Evolutionary conservation across 257 asterid genomes (phyloP), one percentile per base, ranked within the genome.

Genomic region (Knoxia roxburghii): DNA sequence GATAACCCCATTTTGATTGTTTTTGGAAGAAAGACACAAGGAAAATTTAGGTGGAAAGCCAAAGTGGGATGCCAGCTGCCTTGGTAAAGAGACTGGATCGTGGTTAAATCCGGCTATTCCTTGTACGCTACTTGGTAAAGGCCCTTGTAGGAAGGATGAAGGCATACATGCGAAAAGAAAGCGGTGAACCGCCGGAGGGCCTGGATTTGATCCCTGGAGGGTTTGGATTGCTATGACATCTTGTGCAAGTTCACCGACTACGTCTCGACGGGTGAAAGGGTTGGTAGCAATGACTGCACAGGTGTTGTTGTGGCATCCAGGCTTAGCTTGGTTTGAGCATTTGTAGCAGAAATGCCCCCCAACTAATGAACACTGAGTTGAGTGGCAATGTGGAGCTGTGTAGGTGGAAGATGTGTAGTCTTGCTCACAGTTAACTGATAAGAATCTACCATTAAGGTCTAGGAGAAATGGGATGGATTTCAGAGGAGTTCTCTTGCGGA

Each of bases 241-340:
- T 35, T 67, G 69, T 5, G 88, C 82, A 23, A 86, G 61, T 55
- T 86, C 86, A 4, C 78, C 71, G 1, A 78, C 54, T 0, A 67
- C 69, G 24, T 73, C 64, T 52, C 43, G 68, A 18, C 23, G 62
- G 0, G 85, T 82, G 5, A 86, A 29, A 0, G 93, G 89, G 29
- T 86, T 84, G 21, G 78, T 71, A 0, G 71, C 56, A 9, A 70
- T n/a, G 5, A 82, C 80, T 14, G 79, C 85, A 23, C 89, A 86
- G 3, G 88, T 75, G 41, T 80, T 80, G 82, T 86, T 84, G 60
- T 84, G 89, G 75, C 89, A 83, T 11, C 87, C 87, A 0, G 87
- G 85, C 20, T 56, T 37, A 15, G 57, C 32, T 0, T 55, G 17
- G 20, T 82, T 68, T 4, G 53, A 63, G 49, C 89, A 77, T 51